Conservation (phyloP, 2,329 filamentous ascomycete species). For the Capronia coronata region DNA sequence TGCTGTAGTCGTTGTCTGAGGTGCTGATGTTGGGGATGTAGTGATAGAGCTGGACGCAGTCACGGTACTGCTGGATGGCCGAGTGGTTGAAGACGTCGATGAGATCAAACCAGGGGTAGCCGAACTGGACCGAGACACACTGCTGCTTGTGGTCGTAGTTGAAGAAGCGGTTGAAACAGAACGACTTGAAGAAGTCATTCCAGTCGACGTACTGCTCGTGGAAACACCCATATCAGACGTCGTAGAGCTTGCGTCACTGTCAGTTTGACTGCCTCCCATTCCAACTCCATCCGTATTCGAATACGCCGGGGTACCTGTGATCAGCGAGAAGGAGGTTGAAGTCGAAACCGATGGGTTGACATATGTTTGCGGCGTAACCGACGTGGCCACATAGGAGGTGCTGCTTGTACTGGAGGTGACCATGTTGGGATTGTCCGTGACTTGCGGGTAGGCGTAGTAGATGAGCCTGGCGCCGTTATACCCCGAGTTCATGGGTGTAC, state of each 20-base stretch:
- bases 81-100: neutral
- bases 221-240: neutral
- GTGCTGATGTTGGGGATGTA: neutral
- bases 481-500: conserved; percentile 3
- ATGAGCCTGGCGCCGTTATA: conserved; percentile 22
- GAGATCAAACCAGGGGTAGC: neutral
- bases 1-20: neutral
- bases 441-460: conserved; percentile 25
- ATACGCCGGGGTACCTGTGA: conserved; percentile 11
- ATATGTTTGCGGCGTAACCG: conserved; percentile 21
- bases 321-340: conserved; percentile 9
- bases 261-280: conserved; percentile 4
- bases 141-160: neutral
- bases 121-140: neutral
- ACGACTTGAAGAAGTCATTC: neutral
- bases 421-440: conserved; percentile 20
- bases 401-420: conserved; percentile 10
- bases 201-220: neutral
- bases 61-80: neutral
- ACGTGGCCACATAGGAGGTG: conserved; percentile 16
- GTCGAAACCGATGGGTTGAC: conserved; percentile 3
- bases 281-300: conserved; percentile 13
- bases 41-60: conserved; percentile 33
- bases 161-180: neutral
- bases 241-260: conserved; percentile 4